phyloP scores from a whole-genome alignment of 371 early-diverging fungal species.

The Apophysomyces elegans region DNA sequence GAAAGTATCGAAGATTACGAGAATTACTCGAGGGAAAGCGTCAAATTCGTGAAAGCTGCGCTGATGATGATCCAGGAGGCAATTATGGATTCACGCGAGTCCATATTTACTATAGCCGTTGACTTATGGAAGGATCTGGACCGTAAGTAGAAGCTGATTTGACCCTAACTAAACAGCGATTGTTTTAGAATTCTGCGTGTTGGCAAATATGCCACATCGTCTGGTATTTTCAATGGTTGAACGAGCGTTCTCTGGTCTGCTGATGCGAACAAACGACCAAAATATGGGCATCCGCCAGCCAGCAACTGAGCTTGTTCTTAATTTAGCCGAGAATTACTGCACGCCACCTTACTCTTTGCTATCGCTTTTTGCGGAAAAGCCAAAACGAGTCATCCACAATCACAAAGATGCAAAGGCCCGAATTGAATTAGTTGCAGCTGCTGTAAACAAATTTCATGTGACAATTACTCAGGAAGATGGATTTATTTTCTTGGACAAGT shows the following conservation, averaged over 20 bases:
- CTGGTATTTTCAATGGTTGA: slow-evolving; percentile 51
- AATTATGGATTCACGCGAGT: slow-evolving; percentile 70
- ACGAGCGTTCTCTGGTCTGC: slow-evolving; percentile 53
- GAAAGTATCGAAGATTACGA: slow-evolving; percentile 18
- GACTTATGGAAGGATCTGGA: slow-evolving; percentile 61
- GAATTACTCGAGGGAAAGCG: slow-evolving; percentile 10
- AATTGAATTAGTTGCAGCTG: slow-evolving; percentile 58
- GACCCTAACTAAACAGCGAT: neutral
- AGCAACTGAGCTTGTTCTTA: slow-evolving; percentile 53
- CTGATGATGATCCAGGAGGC: slow-evolving; percentile 64
- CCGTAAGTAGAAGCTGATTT: slow-evolving; percentile 39
- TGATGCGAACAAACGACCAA: slow-evolving; percentile 65
- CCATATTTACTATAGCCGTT: slow-evolving; percentile 52
- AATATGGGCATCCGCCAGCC: slow-evolving; percentile 62
- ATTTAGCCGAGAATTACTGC: slow-evolving; percentile 57
- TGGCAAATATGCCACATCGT: slow-evolving; percentile 31
- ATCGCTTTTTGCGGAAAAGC: slow-evolving; percentile 53
- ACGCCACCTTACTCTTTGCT: slow-evolving; percentile 53
- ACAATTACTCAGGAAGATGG: slow-evolving; percentile 30
- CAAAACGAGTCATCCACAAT: slow-evolving; percentile 40
- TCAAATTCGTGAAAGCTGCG: slow-evolving; percentile 55
- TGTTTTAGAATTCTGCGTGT: slow-evolving; percentile 42
- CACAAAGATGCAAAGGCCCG: slow-evolving; percentile 40
- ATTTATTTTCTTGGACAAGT: slow-evolving; percentile 35
- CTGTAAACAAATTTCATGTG: slow-evolving; percentile 57